Evolutionary conservation across 768 basidiomycete genomes (phyloP).

Genomic region (Amanita polypyramis): DNA sequence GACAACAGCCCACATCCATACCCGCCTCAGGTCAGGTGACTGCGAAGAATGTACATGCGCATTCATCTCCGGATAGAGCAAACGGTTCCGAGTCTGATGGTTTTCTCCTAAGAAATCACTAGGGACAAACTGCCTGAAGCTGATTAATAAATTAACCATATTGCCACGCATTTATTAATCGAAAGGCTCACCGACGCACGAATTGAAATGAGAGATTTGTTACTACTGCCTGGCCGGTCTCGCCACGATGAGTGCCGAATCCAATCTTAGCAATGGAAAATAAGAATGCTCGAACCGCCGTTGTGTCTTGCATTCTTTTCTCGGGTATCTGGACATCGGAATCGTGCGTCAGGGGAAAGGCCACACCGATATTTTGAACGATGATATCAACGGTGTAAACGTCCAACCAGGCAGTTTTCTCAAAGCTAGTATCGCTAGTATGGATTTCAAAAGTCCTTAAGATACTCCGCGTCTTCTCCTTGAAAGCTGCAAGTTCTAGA

Average conservation of each 20-base stretch:
- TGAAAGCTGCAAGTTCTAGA: constrained; percentile 72
- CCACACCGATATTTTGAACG: constrained; percentile 71
- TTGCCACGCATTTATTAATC: constrained; percentile 4
- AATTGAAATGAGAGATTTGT: constrained; percentile 78
- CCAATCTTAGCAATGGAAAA: constrained; percentile 70
- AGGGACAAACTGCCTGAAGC: constrained; percentile 68
- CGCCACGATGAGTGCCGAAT: constrained; percentile 65
- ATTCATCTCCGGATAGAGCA: constrained; percentile 75
- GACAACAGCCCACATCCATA: constrained; percentile 60
- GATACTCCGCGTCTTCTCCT: constrained; percentile 65
- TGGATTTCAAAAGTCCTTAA: constrained; percentile 67
- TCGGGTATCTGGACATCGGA: constrained; percentile 43
- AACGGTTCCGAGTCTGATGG: constrained; percentile 60
- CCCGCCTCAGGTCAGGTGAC: constrained; percentile 34
- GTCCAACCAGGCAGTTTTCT: constrained; percentile 40
- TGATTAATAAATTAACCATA: constrained; percentile 19
- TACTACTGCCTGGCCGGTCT: constrained; percentile 70
- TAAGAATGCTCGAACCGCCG: constrained; percentile 68
- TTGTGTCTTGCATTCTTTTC: constrained; percentile 25
- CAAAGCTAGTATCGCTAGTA: constrained; percentile 27
- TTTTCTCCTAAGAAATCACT: constrained; percentile 61
- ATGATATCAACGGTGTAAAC: constrained; percentile 42
- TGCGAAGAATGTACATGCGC: constrained; percentile 56
- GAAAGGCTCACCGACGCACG: constrained; percentile 47
- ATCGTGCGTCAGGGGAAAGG: constrained; percentile 71